Percentiles rank a stretch among this genome's conserved stretches.
phyloP scores from a whole-genome alignment of 805 yeast genomes.

The Jamesozyma gamospora region DNA sequence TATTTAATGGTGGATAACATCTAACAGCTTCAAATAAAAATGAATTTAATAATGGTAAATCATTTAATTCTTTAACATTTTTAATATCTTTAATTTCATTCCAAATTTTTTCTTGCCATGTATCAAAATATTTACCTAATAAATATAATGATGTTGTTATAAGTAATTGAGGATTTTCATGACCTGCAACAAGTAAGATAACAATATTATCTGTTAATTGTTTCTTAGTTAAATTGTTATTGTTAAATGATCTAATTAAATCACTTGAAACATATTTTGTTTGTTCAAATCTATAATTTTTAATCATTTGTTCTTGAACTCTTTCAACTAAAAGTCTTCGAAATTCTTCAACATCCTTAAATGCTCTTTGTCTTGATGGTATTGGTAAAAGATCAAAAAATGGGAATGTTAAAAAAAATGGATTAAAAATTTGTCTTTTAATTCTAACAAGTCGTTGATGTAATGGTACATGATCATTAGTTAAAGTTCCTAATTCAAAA shows the following conservation, averaged over 20 bases:
- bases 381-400: conserved; percentile 40
- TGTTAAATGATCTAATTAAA: conserved; percentile 32
- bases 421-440: conserved; percentile 45
- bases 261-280: conserved; percentile 34
- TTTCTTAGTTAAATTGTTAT: conserved; percentile 32
- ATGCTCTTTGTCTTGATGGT: conserved; percentile 37
- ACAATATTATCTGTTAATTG: conserved; percentile 47
- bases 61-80: conserved; percentile 37
- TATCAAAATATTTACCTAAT: conserved; percentile 33
- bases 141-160: conserved; percentile 39
- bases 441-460: conserved; percentile 35
- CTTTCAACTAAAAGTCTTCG: conserved; percentile 29
- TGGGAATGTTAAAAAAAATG: conserved; percentile 48
- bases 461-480: conserved; percentile 24
- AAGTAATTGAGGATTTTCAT: conserved; percentile 50
- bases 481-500: conserved; percentile 35
- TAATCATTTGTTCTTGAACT: conserved; percentile 27
- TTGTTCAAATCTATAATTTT: conserved; percentile 26
- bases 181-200: conserved; percentile 51
- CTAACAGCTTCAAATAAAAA: conserved; percentile 50
- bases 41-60: conserved; percentile 49
- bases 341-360: conserved; percentile 35
- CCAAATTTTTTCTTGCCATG: conserved; percentile 38
- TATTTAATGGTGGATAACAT: conserved; percentile 47
- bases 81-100: conserved; percentile 33